Percentiles rank a stretch among this genome's conserved stretches.
These are phyloP conservation scores for Leishmania guyanensis DNA, from an alignment of 208 protist species.

Conservation along the genomic window DNA sequence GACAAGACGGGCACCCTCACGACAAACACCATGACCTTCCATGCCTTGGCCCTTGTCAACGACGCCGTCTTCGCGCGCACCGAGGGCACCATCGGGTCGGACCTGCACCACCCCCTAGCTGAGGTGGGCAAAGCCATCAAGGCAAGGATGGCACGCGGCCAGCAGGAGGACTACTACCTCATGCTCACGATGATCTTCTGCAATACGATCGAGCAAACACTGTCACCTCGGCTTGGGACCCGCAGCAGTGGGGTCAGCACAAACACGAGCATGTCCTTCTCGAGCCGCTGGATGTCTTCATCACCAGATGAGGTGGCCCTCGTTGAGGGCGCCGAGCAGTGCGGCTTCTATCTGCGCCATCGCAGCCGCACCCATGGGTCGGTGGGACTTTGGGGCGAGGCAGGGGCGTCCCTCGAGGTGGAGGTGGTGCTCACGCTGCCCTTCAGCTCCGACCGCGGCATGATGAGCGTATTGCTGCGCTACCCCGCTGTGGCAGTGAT, in stretches of 20 bases:
- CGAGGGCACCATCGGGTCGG: constrained; percentile 8
- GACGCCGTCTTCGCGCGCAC: constrained; percentile 29
- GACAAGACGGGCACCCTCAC: constrained; percentile 96
- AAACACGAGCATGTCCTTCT: neutral
- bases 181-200: constrained; percentile 65
- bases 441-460: constrained; percentile 84
- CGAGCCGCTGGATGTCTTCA: constrained; percentile 68
- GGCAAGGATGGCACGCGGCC: neutral
- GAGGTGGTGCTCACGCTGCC: constrained; percentile 53
- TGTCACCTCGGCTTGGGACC: constrained; percentile 15
- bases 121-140: constrained; percentile 11
- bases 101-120: constrained; percentile 10
- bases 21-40: constrained; percentile 87
- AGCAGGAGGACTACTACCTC: constrained; percentile 33
- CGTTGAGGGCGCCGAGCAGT: constrained; percentile 71
- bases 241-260: constrained; percentile 2
- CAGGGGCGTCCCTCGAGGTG: constrained; percentile 22
- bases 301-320: constrained; percentile 94
- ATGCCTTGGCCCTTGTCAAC: constrained; percentile 40
- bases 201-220: constrained; percentile 63
- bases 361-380: constrained; percentile 40
- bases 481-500: constrained; percentile 6
- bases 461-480: constrained; percentile 79
- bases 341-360: constrained; percentile 61
- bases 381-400: constrained; percentile 29